phyloP scores from a whole-genome alignment of 2,329 filamentous ascomycete species.

The Calonectria ilicicola region DNA sequence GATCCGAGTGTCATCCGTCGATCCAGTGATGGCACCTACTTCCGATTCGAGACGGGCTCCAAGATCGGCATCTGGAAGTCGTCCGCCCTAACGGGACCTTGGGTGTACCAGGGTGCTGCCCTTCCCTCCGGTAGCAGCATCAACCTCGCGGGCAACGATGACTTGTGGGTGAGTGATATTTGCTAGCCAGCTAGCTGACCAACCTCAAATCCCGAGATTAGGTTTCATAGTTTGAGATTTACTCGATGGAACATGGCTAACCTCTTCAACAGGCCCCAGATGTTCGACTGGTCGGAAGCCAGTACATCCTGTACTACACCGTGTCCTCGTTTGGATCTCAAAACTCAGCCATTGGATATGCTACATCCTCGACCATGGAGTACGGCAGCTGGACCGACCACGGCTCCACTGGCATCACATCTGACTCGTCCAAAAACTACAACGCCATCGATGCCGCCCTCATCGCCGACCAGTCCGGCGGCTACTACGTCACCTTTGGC shows the following conservation, averaged over 20 bases:
- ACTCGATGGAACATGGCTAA: neutral
- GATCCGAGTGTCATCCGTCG: constrained; percentile 54
- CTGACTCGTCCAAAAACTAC: constrained; percentile 57
- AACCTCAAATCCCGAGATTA: neutral
- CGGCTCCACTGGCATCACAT: constrained; percentile 65
- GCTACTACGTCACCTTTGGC: constrained; percentile 70
- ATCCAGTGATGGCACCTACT: constrained; percentile 53
- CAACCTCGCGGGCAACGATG: constrained; percentile 52
- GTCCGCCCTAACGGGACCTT: constrained; percentile 52
- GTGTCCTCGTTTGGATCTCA: constrained; percentile 72
- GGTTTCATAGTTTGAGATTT: neutral
- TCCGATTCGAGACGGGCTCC: constrained; percentile 56
- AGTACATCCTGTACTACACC: constrained; percentile 75
- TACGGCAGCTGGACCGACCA: constrained; percentile 70
- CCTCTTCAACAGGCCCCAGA: constrained; percentile 23
- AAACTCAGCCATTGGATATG: constrained; percentile 70
- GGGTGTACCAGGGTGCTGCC: constrained; percentile 56
- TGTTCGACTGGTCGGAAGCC: constrained; percentile 60
- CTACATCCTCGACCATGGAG: constrained; percentile 59
- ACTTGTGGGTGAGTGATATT: constrained; percentile 54
- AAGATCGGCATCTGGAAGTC: constrained; percentile 55
- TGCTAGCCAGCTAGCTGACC: neutral
- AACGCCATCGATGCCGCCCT: constrained; percentile 73
- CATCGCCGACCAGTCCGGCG: constrained; percentile 50
- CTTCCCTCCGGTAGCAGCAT: constrained; percentile 54